A percentile compares a stretch with the other conserved stretches of the same genome.
phyloP scores from a whole-genome alignment of 805 yeast species.

The Schizosaccharomyces octosporus region DNA sequence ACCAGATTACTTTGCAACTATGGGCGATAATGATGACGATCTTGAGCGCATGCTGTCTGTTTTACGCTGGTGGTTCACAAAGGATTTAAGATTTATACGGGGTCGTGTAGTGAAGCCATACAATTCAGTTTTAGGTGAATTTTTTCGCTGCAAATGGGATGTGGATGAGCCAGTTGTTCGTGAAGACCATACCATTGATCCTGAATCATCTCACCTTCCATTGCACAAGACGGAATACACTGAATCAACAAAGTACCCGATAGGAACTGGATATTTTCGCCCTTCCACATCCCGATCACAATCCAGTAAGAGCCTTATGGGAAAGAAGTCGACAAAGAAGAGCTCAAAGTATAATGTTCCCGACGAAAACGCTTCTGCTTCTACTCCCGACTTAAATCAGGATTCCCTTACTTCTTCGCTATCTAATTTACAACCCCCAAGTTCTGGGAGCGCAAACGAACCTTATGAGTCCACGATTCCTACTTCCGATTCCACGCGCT shows the following conservation, averaged over 20 bases:
- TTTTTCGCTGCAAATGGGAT: slow-evolving; percentile 2
- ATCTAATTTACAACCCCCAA: too few relatives aligned
- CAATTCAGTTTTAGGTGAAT: slow-evolving; percentile 3
- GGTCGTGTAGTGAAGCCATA: slow-evolving; percentile 1
- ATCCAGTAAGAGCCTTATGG: background rate
- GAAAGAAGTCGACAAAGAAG: background rate
- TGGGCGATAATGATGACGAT: slow-evolving; percentile 1
- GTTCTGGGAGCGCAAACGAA: too few relatives aligned
- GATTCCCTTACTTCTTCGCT: background rate
- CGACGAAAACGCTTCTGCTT: background rate
- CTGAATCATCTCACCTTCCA: background rate
- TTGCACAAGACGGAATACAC: background rate
- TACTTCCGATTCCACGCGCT: too few relatives aligned
- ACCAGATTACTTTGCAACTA: slow-evolving; percentile 1
- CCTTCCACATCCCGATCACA: background rate
- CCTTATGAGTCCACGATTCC: too few relatives aligned
- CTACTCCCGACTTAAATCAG: background rate
- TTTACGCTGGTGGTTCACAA: slow-evolving; percentile 3
- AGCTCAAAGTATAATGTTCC: background rate
- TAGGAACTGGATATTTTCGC: background rate
- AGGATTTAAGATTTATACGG: background rate
- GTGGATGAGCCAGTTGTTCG: background rate
- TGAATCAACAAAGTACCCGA: background rate
- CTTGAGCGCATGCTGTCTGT: slow-evolving; percentile 1
- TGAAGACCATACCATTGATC: slow-evolving; percentile 2